A percentile compares a stretch with the other conserved stretches of the same genome.
Conservation (phyloP, 805 yeast genomes). For the Lipomyces sp. region DNA sequence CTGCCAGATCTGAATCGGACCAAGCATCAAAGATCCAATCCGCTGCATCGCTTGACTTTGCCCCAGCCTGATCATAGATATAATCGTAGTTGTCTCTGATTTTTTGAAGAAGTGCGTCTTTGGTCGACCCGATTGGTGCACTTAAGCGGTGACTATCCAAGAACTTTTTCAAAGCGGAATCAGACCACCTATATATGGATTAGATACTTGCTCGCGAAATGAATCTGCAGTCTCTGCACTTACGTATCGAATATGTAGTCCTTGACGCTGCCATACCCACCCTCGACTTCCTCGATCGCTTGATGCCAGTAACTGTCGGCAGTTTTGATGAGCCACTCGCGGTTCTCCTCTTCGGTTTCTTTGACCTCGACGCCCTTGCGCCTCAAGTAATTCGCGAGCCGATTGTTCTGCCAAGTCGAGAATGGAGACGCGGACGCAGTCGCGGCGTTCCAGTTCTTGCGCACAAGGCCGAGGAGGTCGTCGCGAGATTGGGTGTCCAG, state of each 20-base stretch:
- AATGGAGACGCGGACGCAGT: constrained; percentile 16
- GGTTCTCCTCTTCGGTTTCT: constrained; percentile 11
- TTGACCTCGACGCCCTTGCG: constrained; percentile 16
- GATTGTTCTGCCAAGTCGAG: constrained; percentile 19
- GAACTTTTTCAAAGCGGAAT: constrained; percentile 19
- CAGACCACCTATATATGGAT: constrained; percentile 13
- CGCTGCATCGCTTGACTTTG: constrained; percentile 9
- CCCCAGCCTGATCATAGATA: not conserved
- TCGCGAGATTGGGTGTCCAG: constrained; percentile 10
- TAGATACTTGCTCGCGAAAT: no score
- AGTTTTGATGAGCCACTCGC: constrained; percentile 22
- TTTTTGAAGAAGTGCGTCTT: constrained; percentile 13
- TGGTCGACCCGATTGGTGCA: constrained; percentile 11
- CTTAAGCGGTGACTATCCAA: constrained; percentile 16
- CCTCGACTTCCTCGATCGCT: constrained; percentile 9
- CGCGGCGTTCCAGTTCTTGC: constrained; percentile 22
- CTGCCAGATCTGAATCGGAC: constrained; percentile 28
- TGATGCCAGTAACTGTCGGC: constrained; percentile 12
- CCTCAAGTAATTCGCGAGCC: constrained; percentile 7
- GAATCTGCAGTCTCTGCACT: no score
- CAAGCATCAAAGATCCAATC: constrained; percentile 32
- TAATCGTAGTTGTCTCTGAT: constrained; percentile 24
- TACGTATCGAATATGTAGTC: constrained; percentile 19
- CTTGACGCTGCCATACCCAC: constrained; percentile 7
- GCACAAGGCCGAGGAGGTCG: constrained; percentile 25